Evolutionary conservation across 208 protist species (phyloP).

Genomic region (Acanthamoeba healyi): DNA sequence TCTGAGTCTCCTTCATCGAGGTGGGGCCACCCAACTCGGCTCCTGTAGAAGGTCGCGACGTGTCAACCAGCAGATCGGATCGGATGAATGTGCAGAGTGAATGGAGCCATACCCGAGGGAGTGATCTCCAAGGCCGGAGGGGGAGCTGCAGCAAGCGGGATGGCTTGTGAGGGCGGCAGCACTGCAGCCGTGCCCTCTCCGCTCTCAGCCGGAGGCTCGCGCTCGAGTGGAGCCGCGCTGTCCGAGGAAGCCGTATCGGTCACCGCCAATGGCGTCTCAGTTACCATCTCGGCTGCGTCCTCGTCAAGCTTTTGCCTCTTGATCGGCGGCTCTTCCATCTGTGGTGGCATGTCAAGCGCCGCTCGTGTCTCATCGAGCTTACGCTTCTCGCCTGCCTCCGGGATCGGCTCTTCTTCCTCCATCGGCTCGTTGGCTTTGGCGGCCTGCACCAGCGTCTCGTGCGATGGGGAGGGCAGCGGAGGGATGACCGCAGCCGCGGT

Average conservation of each 20-base stretch:
- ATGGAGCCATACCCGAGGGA: background rate
- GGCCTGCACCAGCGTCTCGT: background rate
- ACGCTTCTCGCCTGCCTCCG: background rate
- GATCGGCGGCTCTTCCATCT: background rate
- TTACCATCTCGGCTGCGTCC: background rate
- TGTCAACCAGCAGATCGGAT: no score
- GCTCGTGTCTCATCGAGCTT: background rate
- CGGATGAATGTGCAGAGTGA: no score
- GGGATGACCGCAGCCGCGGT: background rate
- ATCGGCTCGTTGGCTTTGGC: background rate
- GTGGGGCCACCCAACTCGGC: background rate
- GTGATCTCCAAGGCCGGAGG: background rate
- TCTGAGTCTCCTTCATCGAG: background rate
- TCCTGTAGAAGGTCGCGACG: no score
- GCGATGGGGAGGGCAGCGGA: background rate
- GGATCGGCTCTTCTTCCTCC: background rate
- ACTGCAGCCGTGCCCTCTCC: background rate
- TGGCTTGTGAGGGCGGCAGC: background rate
- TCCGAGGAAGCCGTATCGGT: no score
- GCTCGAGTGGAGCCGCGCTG: background rate
- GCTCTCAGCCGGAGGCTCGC: background rate
- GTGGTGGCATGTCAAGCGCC: background rate
- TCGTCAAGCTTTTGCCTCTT: background rate
- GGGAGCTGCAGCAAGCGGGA: background rate
- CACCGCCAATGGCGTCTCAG: background rate